A percentile compares a stretch with the other conserved stretches of the same genome.
Conservation (phyloP, 176 grass and related monocot genomes). For the Triticum turgidum region DNA sequence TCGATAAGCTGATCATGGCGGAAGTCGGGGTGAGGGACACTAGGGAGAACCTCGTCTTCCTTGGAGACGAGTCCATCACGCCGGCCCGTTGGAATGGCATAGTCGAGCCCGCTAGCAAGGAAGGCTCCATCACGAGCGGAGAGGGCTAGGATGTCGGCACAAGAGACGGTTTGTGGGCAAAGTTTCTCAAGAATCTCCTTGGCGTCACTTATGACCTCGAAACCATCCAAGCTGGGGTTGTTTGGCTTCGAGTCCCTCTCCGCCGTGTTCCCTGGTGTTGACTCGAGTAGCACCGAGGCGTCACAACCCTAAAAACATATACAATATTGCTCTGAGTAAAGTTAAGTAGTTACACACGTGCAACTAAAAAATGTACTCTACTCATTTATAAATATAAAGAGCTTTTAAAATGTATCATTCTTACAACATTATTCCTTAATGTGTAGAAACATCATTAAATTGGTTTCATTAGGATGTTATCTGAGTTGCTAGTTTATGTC, state of each 20-base stretch:
- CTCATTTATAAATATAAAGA: no score
- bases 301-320: conserved; percentile 38
- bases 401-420: no score
- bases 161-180: conserved; percentile 79
- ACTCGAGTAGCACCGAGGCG: conserved; percentile 44
- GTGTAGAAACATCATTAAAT: no score
- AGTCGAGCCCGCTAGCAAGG: conserved; percentile 22
- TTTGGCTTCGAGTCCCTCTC: conserved; percentile 29
- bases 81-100: conserved; percentile 12
- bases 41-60: conserved; percentile 23
- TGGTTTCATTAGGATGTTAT: no score
- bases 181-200: conserved; percentile 27
- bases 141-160: conserved; percentile 72
- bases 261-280: conserved; percentile 18
- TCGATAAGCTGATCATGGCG: neutral
- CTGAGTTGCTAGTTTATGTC: no score
- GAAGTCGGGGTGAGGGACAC: conserved; percentile 21
- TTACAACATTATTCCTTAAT: no score
- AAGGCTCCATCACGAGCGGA: conserved; percentile 23
- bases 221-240: conserved; percentile 40
- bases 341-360: no score
- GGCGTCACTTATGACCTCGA: conserved; percentile 32
- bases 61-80: conserved; percentile 34
- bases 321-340: no score
- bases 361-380: no score